Conservation (phyloP, 768 basidiomycete species). For the Cyclocybe aegerita region DNA sequence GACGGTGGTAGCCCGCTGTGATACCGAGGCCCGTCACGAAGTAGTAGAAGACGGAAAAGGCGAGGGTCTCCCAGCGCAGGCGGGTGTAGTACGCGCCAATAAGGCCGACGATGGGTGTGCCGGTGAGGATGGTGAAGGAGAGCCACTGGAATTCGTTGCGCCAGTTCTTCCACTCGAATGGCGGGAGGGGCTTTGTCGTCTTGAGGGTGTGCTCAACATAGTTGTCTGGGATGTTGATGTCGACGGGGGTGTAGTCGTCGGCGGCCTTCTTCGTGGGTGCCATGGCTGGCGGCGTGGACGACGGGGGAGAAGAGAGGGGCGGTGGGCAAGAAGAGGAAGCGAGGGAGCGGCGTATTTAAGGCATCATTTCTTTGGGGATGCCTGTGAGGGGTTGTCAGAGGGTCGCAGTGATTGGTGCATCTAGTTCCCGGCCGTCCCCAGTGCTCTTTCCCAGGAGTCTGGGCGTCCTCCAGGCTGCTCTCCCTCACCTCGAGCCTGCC, state of each 20-base stretch:
- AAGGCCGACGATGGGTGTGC: constrained; percentile 74
- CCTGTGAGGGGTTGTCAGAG: not conserved
- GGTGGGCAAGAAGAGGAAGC: constrained; percentile 6
- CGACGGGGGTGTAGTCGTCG: constrained; percentile 37
- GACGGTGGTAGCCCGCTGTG: constrained; percentile 93
- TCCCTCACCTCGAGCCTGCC: no score
- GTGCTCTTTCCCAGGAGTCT: not conserved
- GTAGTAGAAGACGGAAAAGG: constrained; percentile 44
- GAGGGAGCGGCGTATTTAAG: constrained; percentile 18
- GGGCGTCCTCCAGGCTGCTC: no score
- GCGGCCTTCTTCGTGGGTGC: constrained; percentile 11
- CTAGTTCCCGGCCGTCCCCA: not conserved
- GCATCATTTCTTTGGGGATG: constrained; percentile 28
- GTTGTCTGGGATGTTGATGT: constrained; percentile 75
- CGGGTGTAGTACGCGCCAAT: constrained; percentile 67
- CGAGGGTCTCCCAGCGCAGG: constrained; percentile 70
- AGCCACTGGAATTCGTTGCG: constrained; percentile 74
- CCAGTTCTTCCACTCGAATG: constrained; percentile 60
- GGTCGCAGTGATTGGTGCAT: not conserved
- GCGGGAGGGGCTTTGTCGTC: constrained; percentile 66
- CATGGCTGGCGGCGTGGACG: constrained; percentile 10
- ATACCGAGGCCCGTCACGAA: constrained; percentile 73
- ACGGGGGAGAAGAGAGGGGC: constrained; percentile 2
- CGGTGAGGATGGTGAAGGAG: constrained; percentile 66
- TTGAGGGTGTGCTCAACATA: constrained; percentile 77